Percentiles rank a stretch among this genome's conserved stretches.
phyloP scores from a whole-genome alignment of 2,329 filamentous ascomycete species.

The Aspergillus cejpii region DNA sequence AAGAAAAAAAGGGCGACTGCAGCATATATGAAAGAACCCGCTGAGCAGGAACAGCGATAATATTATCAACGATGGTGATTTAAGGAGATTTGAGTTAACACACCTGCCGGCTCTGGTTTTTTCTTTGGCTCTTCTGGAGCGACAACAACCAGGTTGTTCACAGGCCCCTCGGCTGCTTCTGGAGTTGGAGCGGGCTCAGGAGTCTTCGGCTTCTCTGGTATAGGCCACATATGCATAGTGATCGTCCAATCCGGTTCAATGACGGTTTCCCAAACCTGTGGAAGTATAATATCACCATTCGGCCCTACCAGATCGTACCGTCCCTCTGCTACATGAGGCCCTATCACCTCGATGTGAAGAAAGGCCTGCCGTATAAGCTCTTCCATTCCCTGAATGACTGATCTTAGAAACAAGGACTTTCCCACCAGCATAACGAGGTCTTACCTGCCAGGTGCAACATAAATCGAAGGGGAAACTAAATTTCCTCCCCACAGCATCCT shows the following conservation, averaged over 20 bases:
- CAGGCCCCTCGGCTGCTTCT: constrained; percentile 20
- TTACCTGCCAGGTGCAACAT: constrained; percentile 75
- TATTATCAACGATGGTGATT: constrained; percentile 8
- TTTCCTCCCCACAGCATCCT: constrained; percentile 83
- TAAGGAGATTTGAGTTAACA: constrained; percentile 9
- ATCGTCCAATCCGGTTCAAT: constrained; percentile 70
- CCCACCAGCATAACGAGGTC: constrained; percentile 34
- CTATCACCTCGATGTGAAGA: constrained; percentile 67
- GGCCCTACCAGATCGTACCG: constrained; percentile 76
- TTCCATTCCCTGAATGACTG: constrained; percentile 63
- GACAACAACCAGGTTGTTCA: constrained; percentile 12
- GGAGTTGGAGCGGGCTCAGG: constrained; percentile 31
- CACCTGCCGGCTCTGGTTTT: constrained; percentile 30
- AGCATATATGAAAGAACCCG: not conserved
- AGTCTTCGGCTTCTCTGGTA: constrained; percentile 47
- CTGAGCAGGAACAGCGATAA: not conserved
- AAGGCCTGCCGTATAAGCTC: constrained; percentile 81
- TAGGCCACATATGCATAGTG: constrained; percentile 62
- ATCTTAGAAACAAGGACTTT: constrained; percentile 1
- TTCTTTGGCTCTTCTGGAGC: constrained; percentile 28
- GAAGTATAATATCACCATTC: constrained; percentile 74
- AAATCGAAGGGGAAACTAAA: constrained; percentile 86
- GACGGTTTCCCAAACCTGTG: constrained; percentile 73
- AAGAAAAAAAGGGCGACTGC: not conserved
- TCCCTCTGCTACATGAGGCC: constrained; percentile 67